Evolutionary conservation across 805 yeast genomes (phyloP).

Genomic region (Torulaspora franciscae): DNA sequence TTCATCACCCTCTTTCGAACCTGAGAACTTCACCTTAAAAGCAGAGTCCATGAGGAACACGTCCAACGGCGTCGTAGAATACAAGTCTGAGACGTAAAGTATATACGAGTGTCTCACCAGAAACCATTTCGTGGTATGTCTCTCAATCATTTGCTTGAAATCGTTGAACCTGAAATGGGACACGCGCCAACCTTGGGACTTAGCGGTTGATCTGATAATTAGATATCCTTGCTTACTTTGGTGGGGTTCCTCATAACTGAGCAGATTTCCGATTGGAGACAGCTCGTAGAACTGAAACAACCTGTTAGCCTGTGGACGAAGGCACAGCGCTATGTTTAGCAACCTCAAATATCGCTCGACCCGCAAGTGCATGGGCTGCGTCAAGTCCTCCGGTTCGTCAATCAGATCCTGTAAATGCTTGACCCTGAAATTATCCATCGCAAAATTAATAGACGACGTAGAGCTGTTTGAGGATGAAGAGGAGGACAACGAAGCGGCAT

Average conservation of each 20-base stretch:
- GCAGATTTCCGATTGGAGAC: slow-evolving; percentile 78
- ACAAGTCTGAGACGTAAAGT: slow-evolving; percentile 78
- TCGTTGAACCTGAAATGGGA: slow-evolving; percentile 80
- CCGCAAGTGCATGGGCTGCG: slow-evolving; percentile 30
- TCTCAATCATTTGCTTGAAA: slow-evolving; percentile 76
- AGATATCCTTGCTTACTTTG: slow-evolving; percentile 88
- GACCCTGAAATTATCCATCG: slow-evolving; percentile 22
- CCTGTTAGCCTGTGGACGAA: slow-evolving; percentile 77
- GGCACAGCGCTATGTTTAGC: slow-evolving; percentile 52
- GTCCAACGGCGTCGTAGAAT: slow-evolving; percentile 83
- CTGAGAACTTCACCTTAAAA: slow-evolving; percentile 55
- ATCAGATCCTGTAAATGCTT: slow-evolving; percentile 31
- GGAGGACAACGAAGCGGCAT: background rate
- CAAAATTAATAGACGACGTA: slow-evolving; percentile 18
- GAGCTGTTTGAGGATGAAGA: slow-evolving; percentile 10
- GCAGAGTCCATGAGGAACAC: slow-evolving; percentile 81
- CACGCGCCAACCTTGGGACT: slow-evolving; percentile 92
- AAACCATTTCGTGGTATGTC: slow-evolving; percentile 93
- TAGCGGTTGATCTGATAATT: slow-evolving; percentile 75
- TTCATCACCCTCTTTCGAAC: slow-evolving; percentile 30
- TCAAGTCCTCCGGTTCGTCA: slow-evolving; percentile 25
- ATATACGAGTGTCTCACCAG: slow-evolving; percentile 79
- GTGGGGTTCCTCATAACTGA: slow-evolving; percentile 75
- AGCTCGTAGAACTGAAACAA: slow-evolving; percentile 84
- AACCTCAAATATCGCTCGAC: slow-evolving; percentile 66